Evolutionary conservation across 2,329 filamentous ascomycete genomes (phyloP), one percentile per base, ranked within the genome.

Genomic region (Arthrobotrys sphaeroides): DNA sequence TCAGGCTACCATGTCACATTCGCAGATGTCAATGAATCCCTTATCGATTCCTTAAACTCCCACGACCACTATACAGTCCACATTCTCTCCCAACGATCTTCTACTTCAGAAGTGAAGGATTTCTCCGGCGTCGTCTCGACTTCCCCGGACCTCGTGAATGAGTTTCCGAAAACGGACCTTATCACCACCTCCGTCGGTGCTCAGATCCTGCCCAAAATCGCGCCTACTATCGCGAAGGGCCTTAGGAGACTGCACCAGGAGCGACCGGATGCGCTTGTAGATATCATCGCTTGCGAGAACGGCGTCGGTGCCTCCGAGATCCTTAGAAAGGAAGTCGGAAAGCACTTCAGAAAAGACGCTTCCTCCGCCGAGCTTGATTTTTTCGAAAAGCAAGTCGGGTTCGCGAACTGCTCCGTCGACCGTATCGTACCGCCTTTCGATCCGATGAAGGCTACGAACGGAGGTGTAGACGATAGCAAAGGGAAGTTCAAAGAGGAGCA

Each of bases 271-370:
- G 87, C 87, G 77, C 94, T 94, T 5, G 84, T 98, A 43, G 90
- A 94, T 20, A 92, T 99, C 81, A 97, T 99, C 84, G 95, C 95
- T 70, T 99, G 95, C 84, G 95, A 99, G 86, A 99, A 99, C 84
- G 93, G 93, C 82, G 97, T 98, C 82, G 92, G 92, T 78, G 95
- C 93, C 80, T 98, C 95, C 57, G 92, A 77, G 5, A 74, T 79
- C 20, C 77, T 80, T 28, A 77, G 73, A 24, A 74, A 78, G 43
- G 78, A 79, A 43, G 70, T 80, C 9, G 62, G 77, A 18, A 75
- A 74, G 42, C 57, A 77, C 53, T 77, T 80, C 49, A 60, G 65
- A 10, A 57, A 73, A 18, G 42, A 75, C 22, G 72, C 78, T 43
- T 78, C 78, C 24, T 12, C 61, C 2, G 51, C 51, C 3, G 38